Percentiles rank a stretch among this genome's conserved stretches.
Conservation (phyloP, 2,329 filamentous ascomycete species). For the Celoporthe dispersa region DNA sequence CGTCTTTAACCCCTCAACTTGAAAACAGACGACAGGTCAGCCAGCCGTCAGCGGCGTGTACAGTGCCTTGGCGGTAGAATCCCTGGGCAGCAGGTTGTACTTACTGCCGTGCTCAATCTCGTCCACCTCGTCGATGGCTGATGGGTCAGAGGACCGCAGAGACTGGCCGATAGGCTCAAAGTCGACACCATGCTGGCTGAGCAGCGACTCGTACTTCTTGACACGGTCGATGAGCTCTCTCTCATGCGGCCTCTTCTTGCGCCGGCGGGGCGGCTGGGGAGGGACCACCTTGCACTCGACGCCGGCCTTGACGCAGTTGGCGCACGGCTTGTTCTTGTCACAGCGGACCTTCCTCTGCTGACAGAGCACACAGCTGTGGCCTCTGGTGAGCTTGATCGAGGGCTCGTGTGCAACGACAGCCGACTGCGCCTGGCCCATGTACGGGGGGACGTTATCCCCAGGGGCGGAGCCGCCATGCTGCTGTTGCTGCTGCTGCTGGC, state of each 20-base stretch:
- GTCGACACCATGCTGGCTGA: slow-evolving; percentile 68
- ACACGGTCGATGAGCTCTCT: slow-evolving; percentile 72
- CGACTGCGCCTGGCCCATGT: slow-evolving; percentile 35
- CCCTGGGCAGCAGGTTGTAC: background rate
- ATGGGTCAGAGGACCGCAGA: slow-evolving; percentile 44
- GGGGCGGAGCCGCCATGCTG: slow-evolving; percentile 27
- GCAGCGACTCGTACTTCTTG: slow-evolving; percentile 67
- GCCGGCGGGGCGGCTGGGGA: slow-evolving; percentile 59
- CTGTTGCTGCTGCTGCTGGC: background rate
- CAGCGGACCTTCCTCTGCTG: slow-evolving; percentile 79
- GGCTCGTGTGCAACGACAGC: slow-evolving; percentile 41
- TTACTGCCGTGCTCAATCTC: slow-evolving; percentile 57
- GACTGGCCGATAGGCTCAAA: slow-evolving; percentile 69
- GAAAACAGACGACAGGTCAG: background rate
- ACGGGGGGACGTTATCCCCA: slow-evolving; percentile 25
- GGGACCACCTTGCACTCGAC: slow-evolving; percentile 65
- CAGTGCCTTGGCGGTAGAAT: background rate
- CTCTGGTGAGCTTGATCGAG: slow-evolving; percentile 59
- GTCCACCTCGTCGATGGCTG: slow-evolving; percentile 55
- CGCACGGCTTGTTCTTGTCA: slow-evolving; percentile 73
- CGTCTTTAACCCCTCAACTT: slow-evolving; percentile 55
- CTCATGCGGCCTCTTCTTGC: slow-evolving; percentile 70
- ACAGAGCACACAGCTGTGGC: slow-evolving; percentile 71
- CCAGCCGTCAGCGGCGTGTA: background rate
- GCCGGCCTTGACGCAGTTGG: slow-evolving; percentile 67